Base-by-base conservation (phyloP, 2,329 filamentous ascomycete species). In the Tolypocladium inflatum region DNA sequence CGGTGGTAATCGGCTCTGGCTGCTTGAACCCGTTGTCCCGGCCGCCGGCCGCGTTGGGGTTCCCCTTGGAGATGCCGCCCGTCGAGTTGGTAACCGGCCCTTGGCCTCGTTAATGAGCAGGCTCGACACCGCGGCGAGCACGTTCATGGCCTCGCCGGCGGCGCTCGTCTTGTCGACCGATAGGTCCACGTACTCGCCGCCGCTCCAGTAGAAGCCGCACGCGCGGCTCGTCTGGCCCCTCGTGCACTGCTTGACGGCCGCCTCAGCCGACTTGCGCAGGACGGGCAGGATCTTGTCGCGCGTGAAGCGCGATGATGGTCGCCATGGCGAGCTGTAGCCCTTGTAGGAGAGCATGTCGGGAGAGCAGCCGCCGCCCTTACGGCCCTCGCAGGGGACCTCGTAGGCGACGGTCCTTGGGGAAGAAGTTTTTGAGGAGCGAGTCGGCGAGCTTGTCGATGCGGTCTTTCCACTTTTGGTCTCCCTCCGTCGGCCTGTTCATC, bases 331-430 rank as follows among this genome's bases (percentile, higher is more conserved):
- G 75, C 84, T 75, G 59, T 86, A 85, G 45, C 86, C 87, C 71
- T 90, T 90, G 80, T 88, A 91, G 1, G 83, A 82, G 59, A 83
- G 72, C 77, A 91, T 88, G 65, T 93, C 90, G 53, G 81, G 78
- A 59, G 86, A 86, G 75, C 90, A 93, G n/a, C n/a, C n/a, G 23
- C 74, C 79, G 23, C 67, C 72, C 3, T 78, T 73, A 33, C 68
- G 64, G 39, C 67, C 65, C 63, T 91, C 87, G 73, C 89, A 93
- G 15, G 84, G 76, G 3, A 82, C 72, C 70, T 93, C 89, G 58
- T 75, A 83, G 64, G 88, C 84, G 63, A 87, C 76, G n/a, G 50
- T 79, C 78, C 17, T 82, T 71, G 45, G 76, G 76, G 73, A 83
- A 84, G 71, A 84, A 84, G 60, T 76, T 71, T 21, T 73, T 66